These are phyloP conservation scores for Cytidiella melzeri DNA, from an alignment of 768 basidiomycete genomes.

Conservation along the genomic window DNA sequence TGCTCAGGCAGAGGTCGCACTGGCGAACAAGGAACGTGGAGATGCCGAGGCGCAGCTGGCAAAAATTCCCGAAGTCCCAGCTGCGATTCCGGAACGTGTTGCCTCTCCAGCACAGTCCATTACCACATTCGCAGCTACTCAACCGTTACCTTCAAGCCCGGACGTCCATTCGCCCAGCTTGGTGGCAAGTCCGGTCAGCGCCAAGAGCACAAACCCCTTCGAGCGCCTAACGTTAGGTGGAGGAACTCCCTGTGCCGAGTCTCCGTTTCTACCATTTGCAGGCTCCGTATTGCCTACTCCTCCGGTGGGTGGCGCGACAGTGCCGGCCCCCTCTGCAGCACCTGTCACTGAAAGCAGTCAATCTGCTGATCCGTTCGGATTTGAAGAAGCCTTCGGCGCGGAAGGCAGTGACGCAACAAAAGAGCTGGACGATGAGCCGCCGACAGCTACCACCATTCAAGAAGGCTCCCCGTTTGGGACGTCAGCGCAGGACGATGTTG, in stretches of 20 bases:
- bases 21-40: conserved; percentile 48
- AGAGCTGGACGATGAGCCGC: conserved; percentile 2
- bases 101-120: conserved; percentile 40
- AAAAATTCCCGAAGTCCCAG: conserved; percentile 21
- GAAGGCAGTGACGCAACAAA: conserved; percentile 16
- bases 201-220: conserved; percentile 93
- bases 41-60: conserved; percentile 48
- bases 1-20: conserved; percentile 47
- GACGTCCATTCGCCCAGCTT: conserved; percentile 28
- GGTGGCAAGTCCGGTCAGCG: conserved; percentile 42
- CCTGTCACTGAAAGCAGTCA: conserved; percentile 13
- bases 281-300: conserved; percentile 34
- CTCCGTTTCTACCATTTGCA: conserved; percentile 53
- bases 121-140: conserved; percentile 55
- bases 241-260: conserved; percentile 43
- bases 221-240: conserved; percentile 54
- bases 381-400: conserved; percentile 26
- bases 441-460: conserved; percentile 10
- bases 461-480: conserved; percentile 7
- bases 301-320: conserved; percentile 22
- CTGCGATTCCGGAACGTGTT: conserved; percentile 14
- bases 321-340: conserved; percentile 17
- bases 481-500: neutral
- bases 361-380: conserved; percentile 49
- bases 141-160: conserved; percentile 69